Evolutionary conservation across 768 basidiomycete genomes (phyloP).

Genomic region (Boletus rubescentipes): DNA sequence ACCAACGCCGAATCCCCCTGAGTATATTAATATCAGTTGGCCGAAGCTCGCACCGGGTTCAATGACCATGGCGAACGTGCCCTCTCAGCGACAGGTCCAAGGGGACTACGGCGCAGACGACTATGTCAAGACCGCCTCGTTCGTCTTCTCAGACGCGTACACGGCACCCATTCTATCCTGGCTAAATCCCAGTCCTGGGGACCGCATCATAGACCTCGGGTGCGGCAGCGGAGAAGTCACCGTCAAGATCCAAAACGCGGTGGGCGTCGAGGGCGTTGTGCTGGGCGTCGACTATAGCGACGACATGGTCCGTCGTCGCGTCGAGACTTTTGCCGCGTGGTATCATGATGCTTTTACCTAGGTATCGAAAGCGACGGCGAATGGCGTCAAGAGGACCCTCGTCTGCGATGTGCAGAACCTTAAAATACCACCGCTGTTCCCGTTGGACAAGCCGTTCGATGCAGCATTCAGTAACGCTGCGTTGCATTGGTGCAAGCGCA

Average conservation of each 20-base stretch:
- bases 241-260: slow-evolving; percentile 49
- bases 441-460: slow-evolving; percentile 51
- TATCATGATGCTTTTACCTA: slow-evolving; percentile 24
- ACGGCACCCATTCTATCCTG: slow-evolving; percentile 56
- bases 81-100: not conserved
- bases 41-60: not conserved
- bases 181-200: slow-evolving; percentile 62
- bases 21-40: slow-evolving; percentile 1
- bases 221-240: slow-evolving; percentile 86
- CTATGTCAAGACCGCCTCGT: slow-evolving; percentile 65
- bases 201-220: slow-evolving; percentile 73
- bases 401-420: slow-evolving; percentile 56
- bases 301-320: slow-evolving; percentile 57
- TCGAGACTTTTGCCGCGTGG: not conserved
- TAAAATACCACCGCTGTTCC: slow-evolving; percentile 31
- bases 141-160: slow-evolving; percentile 58
- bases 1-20: slow-evolving; percentile 11
- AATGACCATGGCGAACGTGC: slow-evolving; percentile 9
- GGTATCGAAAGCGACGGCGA: slow-evolving; percentile 52
- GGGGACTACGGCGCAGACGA: slow-evolving; percentile 55
- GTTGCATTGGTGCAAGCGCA: slow-evolving; percentile 82
- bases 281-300: slow-evolving; percentile 70
- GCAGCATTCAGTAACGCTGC: slow-evolving; percentile 79
- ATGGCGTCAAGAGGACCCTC: slow-evolving; percentile 47
- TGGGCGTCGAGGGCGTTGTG: slow-evolving; percentile 52